A percentile compares a stretch with the other conserved stretches of the same genome.
phyloP scores from a whole-genome alignment of 1,139 yeast genomes.

The Scheffersomyces titani region DNA sequence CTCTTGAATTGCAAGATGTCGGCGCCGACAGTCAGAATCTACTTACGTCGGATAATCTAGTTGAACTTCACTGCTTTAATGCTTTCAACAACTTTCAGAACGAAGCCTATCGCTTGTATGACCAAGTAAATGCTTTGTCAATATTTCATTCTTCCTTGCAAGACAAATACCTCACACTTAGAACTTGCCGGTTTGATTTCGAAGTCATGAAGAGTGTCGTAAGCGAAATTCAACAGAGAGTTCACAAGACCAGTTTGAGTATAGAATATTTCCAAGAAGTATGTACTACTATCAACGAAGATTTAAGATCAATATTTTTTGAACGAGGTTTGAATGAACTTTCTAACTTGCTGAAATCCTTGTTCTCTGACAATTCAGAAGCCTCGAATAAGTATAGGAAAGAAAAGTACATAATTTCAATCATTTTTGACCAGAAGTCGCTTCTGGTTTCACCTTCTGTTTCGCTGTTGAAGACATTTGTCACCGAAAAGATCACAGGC shows the following conservation, averaged over 20 bases:
- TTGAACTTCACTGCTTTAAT: conserved; percentile 43
- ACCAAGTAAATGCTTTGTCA: conserved; percentile 34
- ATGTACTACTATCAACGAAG: conserved; percentile 39
- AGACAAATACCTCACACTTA: conserved; percentile 19
- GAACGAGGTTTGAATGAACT: conserved; percentile 25
- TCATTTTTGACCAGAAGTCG: conserved; percentile 44
- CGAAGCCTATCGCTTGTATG: conserved; percentile 23
- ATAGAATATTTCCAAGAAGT: conserved; percentile 44
- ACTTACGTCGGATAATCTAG: conserved; percentile 19
- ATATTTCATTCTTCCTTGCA: conserved; percentile 21
- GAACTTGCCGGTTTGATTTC: conserved; percentile 26
- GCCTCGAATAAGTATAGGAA: neutral
- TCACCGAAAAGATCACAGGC: neutral
- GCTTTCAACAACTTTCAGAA: conserved; percentile 43
- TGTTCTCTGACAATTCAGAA: neutral
- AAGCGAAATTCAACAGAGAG: conserved; percentile 37
- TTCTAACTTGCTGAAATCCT: neutral
- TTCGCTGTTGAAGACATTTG: neutral
- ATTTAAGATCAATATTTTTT: conserved; percentile 35
- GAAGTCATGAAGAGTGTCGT: conserved; percentile 20
- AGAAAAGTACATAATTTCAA: conserved; percentile 25
- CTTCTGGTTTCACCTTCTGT: conserved; percentile 38
- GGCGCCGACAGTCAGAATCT: neutral
- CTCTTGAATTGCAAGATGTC: conserved; percentile 39
- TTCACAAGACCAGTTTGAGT: conserved; percentile 33